Conservation (phyloP, 192 early-diverging fungal genomes). For the Podila clonocystis region DNA sequence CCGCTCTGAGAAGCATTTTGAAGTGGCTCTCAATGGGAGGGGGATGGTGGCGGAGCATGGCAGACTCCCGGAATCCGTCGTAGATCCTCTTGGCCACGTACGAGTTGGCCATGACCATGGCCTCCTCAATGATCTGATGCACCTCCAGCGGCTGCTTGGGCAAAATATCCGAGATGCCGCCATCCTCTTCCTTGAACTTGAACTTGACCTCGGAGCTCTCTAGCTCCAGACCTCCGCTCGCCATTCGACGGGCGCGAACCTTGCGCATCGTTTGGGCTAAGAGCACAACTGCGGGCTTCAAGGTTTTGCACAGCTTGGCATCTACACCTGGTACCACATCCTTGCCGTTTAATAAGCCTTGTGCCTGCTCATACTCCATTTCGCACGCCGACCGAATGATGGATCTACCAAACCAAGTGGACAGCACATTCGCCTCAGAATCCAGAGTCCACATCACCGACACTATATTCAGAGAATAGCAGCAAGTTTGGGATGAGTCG, state of each 20-base stretch:
- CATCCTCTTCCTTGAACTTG: conserved; percentile 64
- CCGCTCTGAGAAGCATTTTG: conserved; percentile 64
- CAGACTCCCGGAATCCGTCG: conserved; percentile 59
- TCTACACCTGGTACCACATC: conserved; percentile 56
- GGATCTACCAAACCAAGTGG: conserved; percentile 79
- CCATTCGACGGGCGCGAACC: conserved; percentile 63
- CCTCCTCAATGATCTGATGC: conserved; percentile 81
- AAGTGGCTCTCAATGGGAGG: conserved; percentile 71
- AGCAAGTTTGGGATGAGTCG: not conserved
- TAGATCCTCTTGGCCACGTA: conserved; percentile 72
- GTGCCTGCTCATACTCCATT: conserved; percentile 83
- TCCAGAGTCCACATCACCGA: conserved; percentile 79
- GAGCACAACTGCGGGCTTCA: conserved; percentile 55
- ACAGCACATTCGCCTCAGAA: conserved; percentile 53
- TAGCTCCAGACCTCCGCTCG: conserved; percentile 73
- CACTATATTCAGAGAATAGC: conserved; percentile 35
- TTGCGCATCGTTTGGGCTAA: conserved; percentile 63
- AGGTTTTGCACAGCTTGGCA: conserved; percentile 37
- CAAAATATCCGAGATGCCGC: conserved; percentile 69
- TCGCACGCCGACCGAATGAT: conserved; percentile 79
- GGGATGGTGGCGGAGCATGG: conserved; percentile 77
- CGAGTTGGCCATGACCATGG: conserved; percentile 82
- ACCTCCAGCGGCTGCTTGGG: conserved; percentile 75
- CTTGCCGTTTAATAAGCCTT: conserved; percentile 70
- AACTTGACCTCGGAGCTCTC: conserved; percentile 82